Evolutionary conservation across 208 protist species (phyloP).

Genomic region (Acanthamoeba lugdunensis): DNA sequence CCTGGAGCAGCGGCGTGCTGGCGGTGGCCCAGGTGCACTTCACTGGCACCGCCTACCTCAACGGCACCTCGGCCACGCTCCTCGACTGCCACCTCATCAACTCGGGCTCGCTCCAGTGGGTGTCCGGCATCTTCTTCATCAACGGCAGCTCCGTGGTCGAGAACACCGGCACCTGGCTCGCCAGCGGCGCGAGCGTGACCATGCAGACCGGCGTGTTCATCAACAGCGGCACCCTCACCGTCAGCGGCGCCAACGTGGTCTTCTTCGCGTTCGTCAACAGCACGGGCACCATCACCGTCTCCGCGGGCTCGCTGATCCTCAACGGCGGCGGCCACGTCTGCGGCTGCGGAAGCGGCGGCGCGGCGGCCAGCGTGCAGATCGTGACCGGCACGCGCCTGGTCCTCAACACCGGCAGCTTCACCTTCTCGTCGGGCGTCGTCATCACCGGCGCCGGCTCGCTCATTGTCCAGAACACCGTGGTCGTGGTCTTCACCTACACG

Average conservation of each 20-base stretch:
- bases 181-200: not conserved
- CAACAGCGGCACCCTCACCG: slow-evolving; percentile 33
- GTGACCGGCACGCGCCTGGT: not conserved
- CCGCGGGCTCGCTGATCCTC: slow-evolving; percentile 40
- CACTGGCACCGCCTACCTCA: not conserved
- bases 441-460: slow-evolving; percentile 34
- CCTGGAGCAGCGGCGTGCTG: slow-evolving; percentile 24
- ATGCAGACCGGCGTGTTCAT: slow-evolving; percentile 57
- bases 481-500: slow-evolving; percentile 11
- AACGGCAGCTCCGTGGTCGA: slow-evolving; percentile 52
- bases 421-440: not conserved
- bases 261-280: not conserved
- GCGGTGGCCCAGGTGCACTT: slow-evolving; percentile 11
- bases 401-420: slow-evolving; percentile 35
- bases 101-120: slow-evolving; percentile 31
- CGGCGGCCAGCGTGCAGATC: not conserved
- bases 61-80: slow-evolving; percentile 22
- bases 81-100: slow-evolving; percentile 57
- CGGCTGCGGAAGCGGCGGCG: slow-evolving; percentile 22
- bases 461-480: not conserved
- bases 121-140: slow-evolving; percentile 3
- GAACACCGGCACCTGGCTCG: slow-evolving; percentile 4
- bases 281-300: not conserved
- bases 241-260: not conserved
- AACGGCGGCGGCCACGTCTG: not conserved